phyloP scores from a whole-genome alignment of 2,329 filamentous ascomycete genomes.

The Fusarium gaditjirri region DNA sequence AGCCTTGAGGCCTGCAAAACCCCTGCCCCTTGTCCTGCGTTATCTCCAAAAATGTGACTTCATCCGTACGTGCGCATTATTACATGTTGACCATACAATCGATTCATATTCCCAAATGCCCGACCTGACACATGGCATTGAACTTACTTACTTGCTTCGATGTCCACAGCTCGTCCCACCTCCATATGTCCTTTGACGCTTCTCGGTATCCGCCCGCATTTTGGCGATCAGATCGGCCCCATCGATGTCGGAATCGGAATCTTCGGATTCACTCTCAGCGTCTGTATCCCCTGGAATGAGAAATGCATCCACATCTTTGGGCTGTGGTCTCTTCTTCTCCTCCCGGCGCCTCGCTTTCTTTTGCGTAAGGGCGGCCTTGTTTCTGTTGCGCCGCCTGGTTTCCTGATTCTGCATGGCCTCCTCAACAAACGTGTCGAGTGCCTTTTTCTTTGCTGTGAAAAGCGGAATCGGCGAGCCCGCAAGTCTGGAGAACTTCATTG shows the following conservation, averaged over 20 bases:
- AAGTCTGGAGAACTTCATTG: constrained; percentile 33
- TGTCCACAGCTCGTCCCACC: constrained; percentile 34
- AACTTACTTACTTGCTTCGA: background rate
- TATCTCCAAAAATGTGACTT: constrained; percentile 16
- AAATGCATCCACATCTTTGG: constrained; percentile 33
- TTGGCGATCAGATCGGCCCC: constrained; percentile 24
- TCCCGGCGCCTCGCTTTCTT: background rate
- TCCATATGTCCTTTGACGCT: constrained; percentile 7
- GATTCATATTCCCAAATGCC: background rate
- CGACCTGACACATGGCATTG: constrained; percentile 8
- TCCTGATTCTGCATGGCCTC: constrained; percentile 29
- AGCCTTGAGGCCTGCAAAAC: background rate
- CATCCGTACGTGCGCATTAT: constrained; percentile 7
- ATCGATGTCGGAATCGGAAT: constrained; percentile 20
- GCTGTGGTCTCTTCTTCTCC: constrained; percentile 10
- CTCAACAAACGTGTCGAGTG: constrained; percentile 35
- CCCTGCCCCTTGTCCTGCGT: constrained; percentile 3
- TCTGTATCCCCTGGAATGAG: constrained; percentile 36
- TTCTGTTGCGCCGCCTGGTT: background rate
- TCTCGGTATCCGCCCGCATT: constrained; percentile 18
- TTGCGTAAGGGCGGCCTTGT: background rate
- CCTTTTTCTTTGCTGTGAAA: constrained; percentile 41
- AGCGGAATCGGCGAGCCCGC: constrained; percentile 36
- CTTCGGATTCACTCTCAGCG: constrained; percentile 23
- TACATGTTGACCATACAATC: constrained; percentile 8